A percentile compares a stretch with the other conserved stretches of the same genome.
Conservation (phyloP, 148 eudicot genomes). For the Camellia granthamiana region DNA sequence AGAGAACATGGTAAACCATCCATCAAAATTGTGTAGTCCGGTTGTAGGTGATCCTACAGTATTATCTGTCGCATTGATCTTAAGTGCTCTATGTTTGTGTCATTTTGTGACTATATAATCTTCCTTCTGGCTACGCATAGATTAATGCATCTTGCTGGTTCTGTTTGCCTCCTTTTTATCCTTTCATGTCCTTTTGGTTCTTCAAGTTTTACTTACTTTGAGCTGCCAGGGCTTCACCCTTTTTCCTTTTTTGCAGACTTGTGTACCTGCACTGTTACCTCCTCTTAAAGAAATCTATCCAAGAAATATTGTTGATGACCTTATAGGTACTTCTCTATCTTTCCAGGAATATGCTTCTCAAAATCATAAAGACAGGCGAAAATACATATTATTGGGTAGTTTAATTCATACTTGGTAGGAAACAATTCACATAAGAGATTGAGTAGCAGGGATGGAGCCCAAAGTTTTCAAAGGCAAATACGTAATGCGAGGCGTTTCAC, state of each 20-base stretch:
- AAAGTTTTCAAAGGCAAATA: no score
- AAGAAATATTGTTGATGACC: slow-evolving; percentile 79
- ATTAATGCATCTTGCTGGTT: no score
- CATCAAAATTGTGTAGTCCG: neutral
- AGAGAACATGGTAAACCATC: neutral
- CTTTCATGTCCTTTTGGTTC: no score
- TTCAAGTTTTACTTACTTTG: neutral
- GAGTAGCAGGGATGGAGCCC: no score
- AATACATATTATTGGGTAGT: no score
- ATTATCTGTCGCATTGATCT: neutral
- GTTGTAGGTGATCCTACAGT: neutral
- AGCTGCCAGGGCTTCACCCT: neutral
- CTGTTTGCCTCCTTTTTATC: no score
- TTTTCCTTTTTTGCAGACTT: slow-evolving; percentile 61
- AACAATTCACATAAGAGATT: no score
- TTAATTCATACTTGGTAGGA: no score
- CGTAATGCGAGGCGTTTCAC: no score
- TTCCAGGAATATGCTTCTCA: neutral
- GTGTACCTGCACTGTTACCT: slow-evolving; percentile 84
- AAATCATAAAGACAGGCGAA: no score
- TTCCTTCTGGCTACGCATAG: neutral
- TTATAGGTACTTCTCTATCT: slow-evolving; percentile 48
- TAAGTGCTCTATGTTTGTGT: neutral
- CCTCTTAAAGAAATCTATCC: slow-evolving; percentile 87
- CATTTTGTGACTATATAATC: neutral